Base-by-base conservation (phyloP, 2,329 filamentous ascomycete genomes). In the Aspergillus thermomutatus region DNA sequence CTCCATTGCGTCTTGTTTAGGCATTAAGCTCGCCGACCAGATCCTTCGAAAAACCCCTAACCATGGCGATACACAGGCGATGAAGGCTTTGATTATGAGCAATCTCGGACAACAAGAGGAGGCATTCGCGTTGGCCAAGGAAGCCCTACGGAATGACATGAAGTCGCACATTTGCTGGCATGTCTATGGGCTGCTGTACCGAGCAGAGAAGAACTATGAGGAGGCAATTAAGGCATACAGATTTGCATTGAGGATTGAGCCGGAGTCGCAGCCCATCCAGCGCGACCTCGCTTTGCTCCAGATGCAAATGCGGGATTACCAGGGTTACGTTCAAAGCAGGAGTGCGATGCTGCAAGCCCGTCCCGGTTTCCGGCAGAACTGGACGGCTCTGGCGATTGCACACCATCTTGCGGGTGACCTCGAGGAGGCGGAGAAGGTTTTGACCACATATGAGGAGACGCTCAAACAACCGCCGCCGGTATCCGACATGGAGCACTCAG, bases 121-220 rank as follows among this genome's bases (percentile, higher is more conserved):
- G 78, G 95, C 95, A 0, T 99, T 99, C 73, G 85, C 87, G 48
- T 83, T 99, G 58, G 93, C 90, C 69, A 99, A 97, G 79, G 85
- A 92, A 64, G 94, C 95, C 34, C 82, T 99, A 67, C 92, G 89
- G 64, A 91, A 92, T 69, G 92, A 97, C 74, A 97, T 99, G 92
- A 97, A 95, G 80, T 97, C 92, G 69, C 93, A 97, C 77, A 92
- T 99, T 69, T 97, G 92, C 82, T 99, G 94, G 94, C 95, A 99
- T 76, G 94, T 99, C 59, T 99, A 97, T 74, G 94, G 95, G 31
- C 79, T 99, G 65, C 83, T 99, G 51, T 97, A 96, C 78, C 88
- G 93, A 52, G 88, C 91, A 50, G 89, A 90, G 71, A 97, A 97
- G 83, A 97, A 99, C 77, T 97, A 95, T 68, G 94, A 97, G 75